These are phyloP conservation scores for Phenoliferia sp. DNA, from an alignment of 1,284 basidiomycete species.

Conservation along the genomic window DNA sequence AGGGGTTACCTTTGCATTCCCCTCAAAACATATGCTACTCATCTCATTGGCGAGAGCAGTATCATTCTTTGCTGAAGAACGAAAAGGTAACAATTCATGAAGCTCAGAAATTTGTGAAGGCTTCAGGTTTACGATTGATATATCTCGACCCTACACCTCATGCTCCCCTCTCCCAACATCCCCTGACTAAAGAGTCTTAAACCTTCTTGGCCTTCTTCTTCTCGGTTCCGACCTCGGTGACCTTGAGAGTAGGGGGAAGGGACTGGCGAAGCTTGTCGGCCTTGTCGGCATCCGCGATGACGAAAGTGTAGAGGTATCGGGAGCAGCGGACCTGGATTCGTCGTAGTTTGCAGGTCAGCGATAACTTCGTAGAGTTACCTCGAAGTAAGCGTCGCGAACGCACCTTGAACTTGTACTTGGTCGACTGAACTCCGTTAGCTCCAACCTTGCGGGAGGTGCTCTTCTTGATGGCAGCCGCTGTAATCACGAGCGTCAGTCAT, in stretches of 20 bases:
- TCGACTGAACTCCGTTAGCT: conserved; percentile 46
- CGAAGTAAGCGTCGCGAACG: conserved; percentile 92
- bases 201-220: conserved; percentile 15
- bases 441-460: conserved; percentile 27
- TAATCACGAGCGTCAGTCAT: too few species aligned
- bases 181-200: too few species aligned
- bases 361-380: conserved; percentile 74
- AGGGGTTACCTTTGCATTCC: too few species aligned
- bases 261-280: conserved; percentile 93
- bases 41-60: too few species aligned
- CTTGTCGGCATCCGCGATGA: conserved; percentile 81
- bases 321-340: conserved; percentile 59
- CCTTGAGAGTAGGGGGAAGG: conserved; percentile 62
- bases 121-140: too few species aligned
- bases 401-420: conserved; percentile 98
- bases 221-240: conserved; percentile 34
- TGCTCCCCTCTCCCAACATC: too few species aligned
- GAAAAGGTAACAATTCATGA: too few species aligned
- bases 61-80: too few species aligned
- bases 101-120: too few species aligned
- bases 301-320: conserved; percentile 94
- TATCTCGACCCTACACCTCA: too few species aligned
- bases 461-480: conserved; percentile 35
- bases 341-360: conserved; percentile 69
- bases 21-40: too few species aligned